A percentile compares a stretch with the other conserved stretches of the same genome.
These are phyloP conservation scores for Vigna hirtella DNA, from an alignment of 306 rosid species.

Conservation along the genomic window DNA sequence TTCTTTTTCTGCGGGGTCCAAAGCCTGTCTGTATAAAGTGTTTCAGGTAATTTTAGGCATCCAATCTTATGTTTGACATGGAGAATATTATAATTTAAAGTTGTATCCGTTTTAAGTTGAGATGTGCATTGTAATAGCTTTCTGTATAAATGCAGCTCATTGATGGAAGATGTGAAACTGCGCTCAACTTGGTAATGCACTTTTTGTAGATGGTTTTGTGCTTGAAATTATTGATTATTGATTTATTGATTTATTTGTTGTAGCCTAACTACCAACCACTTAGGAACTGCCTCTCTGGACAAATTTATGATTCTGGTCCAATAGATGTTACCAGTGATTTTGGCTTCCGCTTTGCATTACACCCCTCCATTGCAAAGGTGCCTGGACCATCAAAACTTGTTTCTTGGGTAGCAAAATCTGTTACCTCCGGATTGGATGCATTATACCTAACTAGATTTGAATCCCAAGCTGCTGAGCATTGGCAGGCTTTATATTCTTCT, in stretches of 20 bases:
- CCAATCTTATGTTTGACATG: conserved; percentile 29
- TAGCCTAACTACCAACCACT: conserved; percentile 73
- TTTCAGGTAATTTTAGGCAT: conserved; percentile 67
- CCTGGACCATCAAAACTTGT: conserved; percentile 82
- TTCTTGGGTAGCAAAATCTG: conserved; percentile 88
- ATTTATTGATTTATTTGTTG: conserved; percentile 42
- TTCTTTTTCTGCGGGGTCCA: conserved; percentile 83
- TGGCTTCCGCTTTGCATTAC: conserved; percentile 81
- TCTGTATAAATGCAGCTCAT: conserved; percentile 68
- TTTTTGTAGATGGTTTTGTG: conserved; percentile 21
- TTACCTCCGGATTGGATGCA: conserved; percentile 90
- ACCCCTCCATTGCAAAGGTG: conserved; percentile 70
- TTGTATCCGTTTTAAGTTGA: conserved; percentile 33
- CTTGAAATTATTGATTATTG: conserved; percentile 34
- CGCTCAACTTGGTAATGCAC: conserved; percentile 67
- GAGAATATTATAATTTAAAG: conserved; percentile 35
- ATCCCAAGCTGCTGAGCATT: conserved; percentile 80
- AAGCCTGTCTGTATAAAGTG: conserved; percentile 86
- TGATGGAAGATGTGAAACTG: conserved; percentile 77
- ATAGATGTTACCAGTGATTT: conserved; percentile 91
- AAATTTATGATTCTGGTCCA: conserved; percentile 91
- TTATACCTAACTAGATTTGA: conserved; percentile 87
- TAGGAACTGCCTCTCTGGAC: conserved; percentile 80
- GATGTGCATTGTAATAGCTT: conserved; percentile 34
- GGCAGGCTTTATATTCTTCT: conserved; percentile 90